Percentiles rank a stretch among this genome's conserved stretches.
Evolutionary conservation across 2,329 filamentous ascomycete genomes (phyloP).

Genomic region (Graphiopsis chlorocephala): DNA sequence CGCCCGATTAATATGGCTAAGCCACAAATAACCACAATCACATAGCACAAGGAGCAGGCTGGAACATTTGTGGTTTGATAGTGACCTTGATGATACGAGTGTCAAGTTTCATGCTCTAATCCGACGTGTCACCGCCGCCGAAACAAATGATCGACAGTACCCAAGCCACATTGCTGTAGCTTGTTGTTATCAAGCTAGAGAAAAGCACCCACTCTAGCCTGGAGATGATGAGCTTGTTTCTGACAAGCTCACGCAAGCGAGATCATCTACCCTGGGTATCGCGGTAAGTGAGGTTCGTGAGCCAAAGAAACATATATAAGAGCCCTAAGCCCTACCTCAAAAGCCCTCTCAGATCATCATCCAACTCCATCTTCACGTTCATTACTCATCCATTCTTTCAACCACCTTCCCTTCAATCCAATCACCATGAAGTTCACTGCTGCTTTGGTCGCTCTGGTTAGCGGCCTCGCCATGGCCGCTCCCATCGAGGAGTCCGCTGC

Average conservation of each 20-base stretch:
- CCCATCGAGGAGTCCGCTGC: slow-evolving; percentile 14
- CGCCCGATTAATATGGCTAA: not conserved
- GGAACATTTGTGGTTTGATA: not conserved
- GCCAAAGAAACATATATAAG: slow-evolving; percentile 3
- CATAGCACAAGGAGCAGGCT: not conserved
- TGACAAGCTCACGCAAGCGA: slow-evolving; percentile 9
- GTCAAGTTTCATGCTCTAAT: not conserved
- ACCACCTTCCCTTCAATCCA: not conserved
- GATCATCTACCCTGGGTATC: not conserved
- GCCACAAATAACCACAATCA: not conserved
- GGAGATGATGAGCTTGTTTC: slow-evolving; percentile 5
- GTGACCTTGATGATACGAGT: not conserved
- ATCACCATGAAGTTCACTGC: slow-evolving; percentile 20
- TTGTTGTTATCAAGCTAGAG: slow-evolving; percentile 7
- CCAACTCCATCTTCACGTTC: not conserved
- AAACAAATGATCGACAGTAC: slow-evolving; percentile 14
- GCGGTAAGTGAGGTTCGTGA: not conserved
- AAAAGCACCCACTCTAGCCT: not conserved
- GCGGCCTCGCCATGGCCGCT: slow-evolving; percentile 17
- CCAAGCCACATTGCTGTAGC: not conserved
- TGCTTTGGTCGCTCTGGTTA: slow-evolving; percentile 15
- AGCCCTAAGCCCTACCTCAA: not conserved
- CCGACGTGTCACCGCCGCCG: not conserved
- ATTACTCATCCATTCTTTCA: not conserved
- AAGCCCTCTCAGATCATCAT: not conserved